phyloP scores from a whole-genome alignment of 495 filamentous ascomycete species.

The Trypethelium eluteriae region DNA sequence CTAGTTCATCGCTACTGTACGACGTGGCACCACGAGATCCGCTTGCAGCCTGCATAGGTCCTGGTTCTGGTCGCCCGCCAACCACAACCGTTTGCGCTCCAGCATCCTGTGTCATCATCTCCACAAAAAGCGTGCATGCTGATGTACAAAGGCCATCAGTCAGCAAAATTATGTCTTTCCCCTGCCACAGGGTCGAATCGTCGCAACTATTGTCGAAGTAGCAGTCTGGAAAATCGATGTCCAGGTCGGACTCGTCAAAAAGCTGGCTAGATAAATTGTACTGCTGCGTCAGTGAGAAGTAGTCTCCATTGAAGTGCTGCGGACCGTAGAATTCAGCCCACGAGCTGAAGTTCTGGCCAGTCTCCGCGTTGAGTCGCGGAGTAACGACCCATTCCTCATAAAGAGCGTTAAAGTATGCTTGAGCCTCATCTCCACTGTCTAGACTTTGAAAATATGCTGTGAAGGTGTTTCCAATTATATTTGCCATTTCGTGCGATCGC shows the following conservation, averaged over 20 bases:
- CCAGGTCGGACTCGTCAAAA: constrained; percentile 20
- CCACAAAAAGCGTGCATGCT: constrained; percentile 46
- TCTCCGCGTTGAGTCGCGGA: constrained; percentile 39
- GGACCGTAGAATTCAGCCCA: constrained; percentile 51
- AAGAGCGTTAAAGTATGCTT: constrained; percentile 1
- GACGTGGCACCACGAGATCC: constrained; percentile 27
- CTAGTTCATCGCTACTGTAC: constrained; percentile 11
- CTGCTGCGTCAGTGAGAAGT: constrained; percentile 42
- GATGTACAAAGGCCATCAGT: constrained; percentile 46
- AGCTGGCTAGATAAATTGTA: constrained; percentile 42
- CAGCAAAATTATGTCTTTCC: constrained; percentile 48
- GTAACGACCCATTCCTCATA: constrained; percentile 40
- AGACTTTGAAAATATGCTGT: constrained; percentile 34
- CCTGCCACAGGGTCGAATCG: constrained; percentile 36
- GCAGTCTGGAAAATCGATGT: constrained; percentile 35
- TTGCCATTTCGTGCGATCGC: constrained; percentile 37
- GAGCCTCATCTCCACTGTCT: not conserved
- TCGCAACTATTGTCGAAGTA: constrained; percentile 18
- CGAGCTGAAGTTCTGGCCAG: constrained; percentile 41
- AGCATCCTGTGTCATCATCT: constrained; percentile 44
- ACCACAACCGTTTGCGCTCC: constrained; percentile 44
- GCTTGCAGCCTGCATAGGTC: constrained; percentile 33
- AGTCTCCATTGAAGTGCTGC: constrained; percentile 35
- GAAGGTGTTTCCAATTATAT: constrained; percentile 40
- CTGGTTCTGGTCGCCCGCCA: constrained; percentile 40